A percentile compares a stretch with the other conserved stretches of the same genome.
Conservation (phyloP, 176 grass and related monocot genomes). For the Triticum turgidum region DNA sequence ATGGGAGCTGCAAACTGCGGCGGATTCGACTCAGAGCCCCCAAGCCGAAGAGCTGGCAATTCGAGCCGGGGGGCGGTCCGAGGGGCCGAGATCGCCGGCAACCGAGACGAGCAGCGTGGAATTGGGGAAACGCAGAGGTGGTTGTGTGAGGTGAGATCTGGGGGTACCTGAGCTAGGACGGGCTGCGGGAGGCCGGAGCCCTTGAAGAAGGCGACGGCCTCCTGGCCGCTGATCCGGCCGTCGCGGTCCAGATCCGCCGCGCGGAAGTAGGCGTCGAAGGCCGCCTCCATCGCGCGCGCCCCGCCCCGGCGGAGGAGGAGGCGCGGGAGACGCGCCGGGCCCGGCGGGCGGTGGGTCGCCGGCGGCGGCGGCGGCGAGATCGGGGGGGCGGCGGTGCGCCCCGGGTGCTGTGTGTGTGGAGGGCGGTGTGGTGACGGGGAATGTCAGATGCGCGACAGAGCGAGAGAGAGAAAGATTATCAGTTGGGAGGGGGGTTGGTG, state of each 20-base stretch:
- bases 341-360: neutral
- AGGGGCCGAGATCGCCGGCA: neutral
- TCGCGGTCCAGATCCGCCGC: conserved; percentile 93
- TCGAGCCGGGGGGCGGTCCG: neutral
- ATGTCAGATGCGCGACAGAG: neutral
- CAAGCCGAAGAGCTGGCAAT: neutral
- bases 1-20: neutral
- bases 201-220: conserved; percentile 95
- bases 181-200: conserved; percentile 79
- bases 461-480: neutral
- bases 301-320: neutral
- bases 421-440: neutral
- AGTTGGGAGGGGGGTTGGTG: neutral
- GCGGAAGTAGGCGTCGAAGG: conserved; percentile 90
- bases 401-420: neutral
- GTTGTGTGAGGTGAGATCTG: conserved; percentile 27
- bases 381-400: neutral
- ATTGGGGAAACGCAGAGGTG: neutral
- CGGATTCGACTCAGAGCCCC: neutral
- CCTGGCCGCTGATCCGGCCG: conserved; percentile 89
- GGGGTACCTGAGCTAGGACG: conserved; percentile 80
- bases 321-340: neutral
- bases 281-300: conserved; percentile 42
- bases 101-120: neutral
- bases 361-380: conserved; percentile 37